Evolutionary conservation across 148 eudicot species (phyloP).

Genomic region (Amaranthus palmeri): DNA sequence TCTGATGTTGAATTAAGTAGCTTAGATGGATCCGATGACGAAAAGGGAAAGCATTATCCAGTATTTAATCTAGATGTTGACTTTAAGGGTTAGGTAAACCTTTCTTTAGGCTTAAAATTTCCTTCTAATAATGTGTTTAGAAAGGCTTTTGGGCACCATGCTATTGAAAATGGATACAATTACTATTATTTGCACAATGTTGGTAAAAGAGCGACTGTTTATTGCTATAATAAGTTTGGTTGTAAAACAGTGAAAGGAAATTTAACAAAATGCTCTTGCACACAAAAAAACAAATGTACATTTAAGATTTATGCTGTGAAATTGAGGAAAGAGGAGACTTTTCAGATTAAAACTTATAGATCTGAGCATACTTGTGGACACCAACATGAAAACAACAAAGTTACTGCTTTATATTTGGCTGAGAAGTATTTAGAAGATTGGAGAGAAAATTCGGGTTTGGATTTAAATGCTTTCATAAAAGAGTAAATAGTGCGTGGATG

Average conservation of each 20-base stretch:
- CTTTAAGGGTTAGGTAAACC: background rate
- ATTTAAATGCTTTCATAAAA: background rate
- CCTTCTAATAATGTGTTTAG: background rate
- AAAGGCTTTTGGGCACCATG: background rate
- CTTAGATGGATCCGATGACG: background rate
- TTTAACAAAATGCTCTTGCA: background rate
- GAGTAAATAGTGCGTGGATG: background rate
- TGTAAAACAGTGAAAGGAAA: background rate
- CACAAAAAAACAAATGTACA: background rate
- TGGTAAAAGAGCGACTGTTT: background rate
- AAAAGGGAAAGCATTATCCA: background rate
- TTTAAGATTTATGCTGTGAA: background rate
- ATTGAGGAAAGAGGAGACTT: background rate
- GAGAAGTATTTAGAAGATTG: background rate
- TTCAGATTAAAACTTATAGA: background rate
- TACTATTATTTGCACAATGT: background rate
- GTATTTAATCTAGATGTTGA: background rate
- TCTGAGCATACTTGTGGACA: background rate
- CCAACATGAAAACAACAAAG: too few species aligned
- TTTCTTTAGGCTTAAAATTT: background rate
- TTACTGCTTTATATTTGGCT: background rate
- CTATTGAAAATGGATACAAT: background rate
- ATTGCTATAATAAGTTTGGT: background rate
- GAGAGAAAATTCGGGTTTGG: background rate
- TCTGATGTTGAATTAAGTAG: background rate